These are phyloP conservation scores for Diophrys appendiculata DNA, from an alignment of 73 alveolate species.

Conservation along the genomic window DNA sequence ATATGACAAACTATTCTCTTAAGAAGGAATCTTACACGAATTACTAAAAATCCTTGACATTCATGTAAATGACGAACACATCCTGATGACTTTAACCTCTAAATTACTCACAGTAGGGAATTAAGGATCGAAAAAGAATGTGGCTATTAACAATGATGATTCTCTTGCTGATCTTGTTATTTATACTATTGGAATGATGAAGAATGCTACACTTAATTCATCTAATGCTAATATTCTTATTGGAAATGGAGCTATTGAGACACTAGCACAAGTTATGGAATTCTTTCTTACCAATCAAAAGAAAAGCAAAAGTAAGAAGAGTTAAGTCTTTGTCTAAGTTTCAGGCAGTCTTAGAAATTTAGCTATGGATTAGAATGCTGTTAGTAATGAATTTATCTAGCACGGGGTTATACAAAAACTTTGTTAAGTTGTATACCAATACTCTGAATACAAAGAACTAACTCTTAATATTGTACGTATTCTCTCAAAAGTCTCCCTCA, in stretches of 20 bases:
- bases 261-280: too few species aligned
- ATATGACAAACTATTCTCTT: constrained; percentile 16
- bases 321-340: constrained; percentile 61
- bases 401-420: too few species aligned
- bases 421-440: constrained; percentile 26
- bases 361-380: too few species aligned
- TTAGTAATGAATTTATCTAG: too few species aligned
- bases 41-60: not conserved
- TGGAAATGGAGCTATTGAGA: too few species aligned
- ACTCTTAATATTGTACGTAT: constrained; percentile 49
- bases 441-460: constrained; percentile 48
- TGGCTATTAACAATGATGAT: constrained; percentile 30
- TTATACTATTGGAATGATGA: constrained; percentile 44
- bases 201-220: constrained; percentile 18
- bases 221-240: constrained; percentile 18
- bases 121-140: too few species aligned
- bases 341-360: constrained; percentile 70
- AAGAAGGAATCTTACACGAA: constrained; percentile 13
- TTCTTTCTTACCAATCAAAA: not conserved
- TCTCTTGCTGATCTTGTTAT: constrained; percentile 39
- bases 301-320: not conserved
- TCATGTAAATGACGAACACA: constrained; percentile 1
- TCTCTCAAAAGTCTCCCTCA: constrained; percentile 56
- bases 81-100: constrained; percentile 1
- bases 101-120: too few species aligned